Conservation (phyloP, 441 rosid genomes). For the Capsella rubella region DNA sequence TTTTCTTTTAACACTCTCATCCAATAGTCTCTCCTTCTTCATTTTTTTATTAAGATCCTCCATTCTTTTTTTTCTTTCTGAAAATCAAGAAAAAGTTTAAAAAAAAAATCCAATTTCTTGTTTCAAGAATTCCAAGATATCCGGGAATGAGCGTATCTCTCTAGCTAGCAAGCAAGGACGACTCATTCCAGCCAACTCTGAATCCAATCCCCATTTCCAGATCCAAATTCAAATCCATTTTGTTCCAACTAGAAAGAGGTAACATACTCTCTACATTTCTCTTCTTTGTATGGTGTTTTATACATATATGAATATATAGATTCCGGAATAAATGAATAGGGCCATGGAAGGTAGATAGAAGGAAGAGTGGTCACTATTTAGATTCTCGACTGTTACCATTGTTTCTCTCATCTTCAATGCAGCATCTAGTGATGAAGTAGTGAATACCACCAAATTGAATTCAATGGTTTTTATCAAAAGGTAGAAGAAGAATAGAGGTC, state of each 20-base stretch:
- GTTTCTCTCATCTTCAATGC: slow-evolving; percentile 15
- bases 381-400: background rate
- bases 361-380: background rate
- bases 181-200: background rate
- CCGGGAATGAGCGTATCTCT: background rate
- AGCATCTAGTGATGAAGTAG: background rate
- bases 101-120: background rate
- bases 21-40: slow-evolving; percentile 17
- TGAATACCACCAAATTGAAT: background rate
- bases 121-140: background rate
- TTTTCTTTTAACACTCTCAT: slow-evolving; percentile 23
- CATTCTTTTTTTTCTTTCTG: background rate
- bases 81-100: background rate
- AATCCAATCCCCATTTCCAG: background rate
- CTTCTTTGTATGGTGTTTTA: background rate
- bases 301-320: background rate
- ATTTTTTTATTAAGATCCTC: background rate
- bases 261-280: background rate
- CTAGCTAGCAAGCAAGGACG: background rate
- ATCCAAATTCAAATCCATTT: background rate
- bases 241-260: background rate
- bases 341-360: background rate
- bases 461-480: background rate
- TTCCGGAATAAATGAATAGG: background rate
- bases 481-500: slow-evolving; percentile 23